Evolutionary conservation across 371 early-diverging fungal genomes (phyloP), one percentile per base, ranked within the genome.

Genomic region (Amoeboaphelidium protococcarum): DNA sequence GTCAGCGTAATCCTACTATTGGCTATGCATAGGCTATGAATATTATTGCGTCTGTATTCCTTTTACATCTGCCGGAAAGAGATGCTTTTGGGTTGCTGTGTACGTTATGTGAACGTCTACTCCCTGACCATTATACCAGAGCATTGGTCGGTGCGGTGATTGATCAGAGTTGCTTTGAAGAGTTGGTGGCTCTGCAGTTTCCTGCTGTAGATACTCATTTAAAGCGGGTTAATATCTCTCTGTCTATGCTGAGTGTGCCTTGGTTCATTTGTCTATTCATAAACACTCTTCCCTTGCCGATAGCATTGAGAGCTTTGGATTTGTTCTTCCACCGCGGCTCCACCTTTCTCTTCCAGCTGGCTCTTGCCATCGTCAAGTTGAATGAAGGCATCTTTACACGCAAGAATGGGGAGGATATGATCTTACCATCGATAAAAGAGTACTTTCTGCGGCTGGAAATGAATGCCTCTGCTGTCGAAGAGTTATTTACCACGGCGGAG

Each of bases 11-110:
- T 37, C 66, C 65, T 13, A 87, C 86, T 55, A 70, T 95, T 21
- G 96, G 96, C 13, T 95, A 95, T 60, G 92, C 94, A 58, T 94
- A 95, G 60, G 94, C 96, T 0, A 95, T 95, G 96, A 94, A 94
- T 58, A 86, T 94, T 58, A 80, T 94, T 2, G 84, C 85, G 13
- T 82, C 83, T 26, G 86, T 87, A 0, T 64, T 95, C 43, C 63
- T 95, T 37, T 84, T 95, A 27, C 87, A 81, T 51, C 69, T 82
- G 69, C 77, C 75, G 13, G 94, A 95, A 58, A 92, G 91, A 6
- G 19, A 12, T 4, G 45, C 45, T 3, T 42, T 42, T 42, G 10
- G 42, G 42, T 10, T 45, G 10, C 26, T 45, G 3, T 24, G 25
- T 45, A 10, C 25, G 25, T 16, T 45, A 10, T 45, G 45, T 20